Evolutionary conservation across 371 early-diverging fungal species (phyloP), one percentile per base, ranked within the genome.

Genomic region (Sporodiniella umbellata): DNA sequence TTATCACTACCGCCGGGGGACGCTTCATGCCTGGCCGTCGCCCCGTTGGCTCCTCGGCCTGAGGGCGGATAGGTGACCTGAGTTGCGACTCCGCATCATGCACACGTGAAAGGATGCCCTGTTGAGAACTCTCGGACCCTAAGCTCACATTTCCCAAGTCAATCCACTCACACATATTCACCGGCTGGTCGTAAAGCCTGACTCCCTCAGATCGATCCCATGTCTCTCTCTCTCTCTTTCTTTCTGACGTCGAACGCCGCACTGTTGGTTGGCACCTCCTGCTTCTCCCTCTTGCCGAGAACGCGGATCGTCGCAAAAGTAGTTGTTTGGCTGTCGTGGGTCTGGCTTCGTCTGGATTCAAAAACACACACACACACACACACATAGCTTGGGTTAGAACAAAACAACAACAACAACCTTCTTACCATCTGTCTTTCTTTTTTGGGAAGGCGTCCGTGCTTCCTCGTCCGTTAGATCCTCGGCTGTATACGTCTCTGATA

Each of bases 121-220:
- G 63, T 39, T 70, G 67, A 26, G 71, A 66, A 40, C 40, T 40
- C 33, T 64, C 60, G 12, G 66, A 58, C 18, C 64, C 69, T 11
- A 69, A 46, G 35, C 65, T 67, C 2, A 61, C 66, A 39, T 55
- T 66, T 11, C 76, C 76, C 12, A 75, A 55, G 59, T 75, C 76
- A 17, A 75, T 67, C 63, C 67, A 70, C 54, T 75, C 76, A 48
- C 76, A 67, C 57, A 75, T 60, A 45, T 67, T 72, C 11, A 75
- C 76, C 4, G 76, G 76, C 28, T 62, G 62, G 37, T 75, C 76
- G 42, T 63, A 65, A 2, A 75, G 49, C 25, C 51, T 48, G 0
- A 75, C 45, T 2, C 64, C 68, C 31, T 59, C 64, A 0, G 53
- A 48, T 38, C 46, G 55, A 21, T 61, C 45, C 61, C 61, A 61